Evolutionary conservation across 352 stramenopile species (phyloP).

Genomic region (Globisporangium emineosum): DNA sequence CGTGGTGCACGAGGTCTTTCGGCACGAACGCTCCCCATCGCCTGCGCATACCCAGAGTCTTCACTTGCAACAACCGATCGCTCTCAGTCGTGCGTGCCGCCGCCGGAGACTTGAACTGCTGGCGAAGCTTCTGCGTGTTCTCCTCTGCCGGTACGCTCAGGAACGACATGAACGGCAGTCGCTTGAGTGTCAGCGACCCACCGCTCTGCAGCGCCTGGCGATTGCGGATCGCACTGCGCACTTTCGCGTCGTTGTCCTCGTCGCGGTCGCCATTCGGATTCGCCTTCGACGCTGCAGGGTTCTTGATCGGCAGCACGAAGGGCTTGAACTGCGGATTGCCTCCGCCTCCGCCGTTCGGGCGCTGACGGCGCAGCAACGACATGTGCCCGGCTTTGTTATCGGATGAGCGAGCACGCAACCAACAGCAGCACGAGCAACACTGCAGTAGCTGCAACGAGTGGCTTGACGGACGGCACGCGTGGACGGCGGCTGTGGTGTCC

Average conservation of each 20-base stretch:
- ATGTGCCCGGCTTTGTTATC: slow-evolving; percentile 15
- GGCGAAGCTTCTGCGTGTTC: slow-evolving; percentile 47
- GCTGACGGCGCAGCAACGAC: slow-evolving; percentile 49
- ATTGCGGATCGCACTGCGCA: slow-evolving; percentile 33
- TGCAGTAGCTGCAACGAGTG: not conserved
- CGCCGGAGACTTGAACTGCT: slow-evolving; percentile 76
- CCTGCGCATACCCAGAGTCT: slow-evolving; percentile 81
- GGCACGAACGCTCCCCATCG: slow-evolving; percentile 47
- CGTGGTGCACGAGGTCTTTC: slow-evolving; percentile 61
- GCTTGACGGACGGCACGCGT: not conserved
- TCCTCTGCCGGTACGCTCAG: slow-evolving; percentile 60
- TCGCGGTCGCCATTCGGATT: slow-evolving; percentile 5
- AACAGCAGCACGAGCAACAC: not conserved
- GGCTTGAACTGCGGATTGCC: slow-evolving; percentile 58
- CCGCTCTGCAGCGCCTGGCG: slow-evolving; percentile 50
- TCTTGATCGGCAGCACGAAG: slow-evolving; percentile 72
- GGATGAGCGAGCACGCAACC: not conserved
- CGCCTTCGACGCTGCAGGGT: not conserved
- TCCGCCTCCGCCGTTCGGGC: slow-evolving; percentile 11
- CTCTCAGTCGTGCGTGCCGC: slow-evolving; percentile 64
- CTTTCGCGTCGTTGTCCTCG: slow-evolving; percentile 31
- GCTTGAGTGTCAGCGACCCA: slow-evolving; percentile 60
- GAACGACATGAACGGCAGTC: slow-evolving; percentile 81
- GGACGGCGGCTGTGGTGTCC: not conserved
- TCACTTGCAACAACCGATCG: slow-evolving; percentile 70